Conservation (phyloP, 2,329 filamentous ascomycete genomes). For the Fusarium compactum region DNA sequence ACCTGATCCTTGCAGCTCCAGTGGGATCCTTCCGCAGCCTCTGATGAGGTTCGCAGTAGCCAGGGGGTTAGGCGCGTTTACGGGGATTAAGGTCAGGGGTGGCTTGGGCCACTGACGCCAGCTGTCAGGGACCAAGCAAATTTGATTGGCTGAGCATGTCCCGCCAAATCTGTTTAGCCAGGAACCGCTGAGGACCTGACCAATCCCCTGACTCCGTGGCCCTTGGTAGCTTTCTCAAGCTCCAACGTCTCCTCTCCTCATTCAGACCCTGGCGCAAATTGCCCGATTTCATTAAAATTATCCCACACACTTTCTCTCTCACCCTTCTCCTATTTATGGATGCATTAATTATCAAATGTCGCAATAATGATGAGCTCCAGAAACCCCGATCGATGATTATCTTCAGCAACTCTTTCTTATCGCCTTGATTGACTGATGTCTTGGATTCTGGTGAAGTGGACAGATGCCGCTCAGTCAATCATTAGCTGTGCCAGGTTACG, state of each 20-base stretch:
- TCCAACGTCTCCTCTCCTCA: slow-evolving; percentile 20
- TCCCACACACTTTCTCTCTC: slow-evolving; percentile 19
- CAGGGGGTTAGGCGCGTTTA: slow-evolving; percentile 22
- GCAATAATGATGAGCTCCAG: not conserved
- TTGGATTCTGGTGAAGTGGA: not conserved
- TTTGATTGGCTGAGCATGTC: slow-evolving; percentile 37
- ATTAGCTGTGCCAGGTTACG: not conserved
- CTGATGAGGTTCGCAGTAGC: slow-evolving; percentile 21
- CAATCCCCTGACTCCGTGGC: slow-evolving; percentile 33
- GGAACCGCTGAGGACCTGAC: slow-evolving; percentile 40
- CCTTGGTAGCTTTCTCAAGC: slow-evolving; percentile 19
- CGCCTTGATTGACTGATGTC: not conserved
- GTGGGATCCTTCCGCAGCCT: not conserved
- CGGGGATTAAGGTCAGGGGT: slow-evolving; percentile 11
- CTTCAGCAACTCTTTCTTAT: not conserved
- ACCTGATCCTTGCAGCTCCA: slow-evolving; percentile 4
- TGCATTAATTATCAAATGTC: slow-evolving; percentile 2
- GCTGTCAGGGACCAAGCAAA: slow-evolving; percentile 41
- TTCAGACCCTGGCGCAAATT: slow-evolving; percentile 13
- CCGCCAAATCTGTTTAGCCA: slow-evolving; percentile 43
- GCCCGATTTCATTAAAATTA: slow-evolving; percentile 34
- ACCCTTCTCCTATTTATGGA: slow-evolving; percentile 22
- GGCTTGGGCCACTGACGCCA: slow-evolving; percentile 36
- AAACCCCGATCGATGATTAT: slow-evolving; percentile 5
- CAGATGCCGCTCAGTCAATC: not conserved